A percentile compares a stretch with the other conserved stretches of the same genome.
These are phyloP conservation scores for Saccharum spontaneum DNA, from an alignment of 176 grass and related monocot species.

Conservation along the genomic window DNA sequence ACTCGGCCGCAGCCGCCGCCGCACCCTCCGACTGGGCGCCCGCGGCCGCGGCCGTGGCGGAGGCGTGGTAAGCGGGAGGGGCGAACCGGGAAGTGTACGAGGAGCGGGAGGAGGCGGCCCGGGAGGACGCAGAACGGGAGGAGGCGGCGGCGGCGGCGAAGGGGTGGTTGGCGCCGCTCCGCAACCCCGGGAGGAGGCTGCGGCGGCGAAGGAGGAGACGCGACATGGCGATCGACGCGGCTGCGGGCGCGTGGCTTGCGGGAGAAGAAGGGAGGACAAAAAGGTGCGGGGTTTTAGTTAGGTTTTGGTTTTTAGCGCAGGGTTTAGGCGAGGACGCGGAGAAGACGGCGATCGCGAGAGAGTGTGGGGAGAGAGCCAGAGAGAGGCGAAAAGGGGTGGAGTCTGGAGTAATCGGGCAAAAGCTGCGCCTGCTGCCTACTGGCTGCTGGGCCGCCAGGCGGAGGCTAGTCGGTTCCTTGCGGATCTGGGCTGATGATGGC, in stretches of 20 bases:
- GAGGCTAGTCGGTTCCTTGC: not conserved
- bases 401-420: not conserved
- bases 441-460: not conserved
- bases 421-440: not conserved
- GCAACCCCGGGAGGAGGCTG: not conserved
- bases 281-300: constrained; percentile 2
- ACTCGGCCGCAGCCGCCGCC: not conserved
- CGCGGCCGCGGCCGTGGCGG: not conserved
- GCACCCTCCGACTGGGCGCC: not conserved
- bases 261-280: not conserved
- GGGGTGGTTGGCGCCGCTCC: not conserved
- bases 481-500: not conserved
- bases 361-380: too few relatives aligned
- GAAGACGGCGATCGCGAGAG: not conserved
- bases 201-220: constrained; percentile 33
- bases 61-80: constrained; percentile 19
- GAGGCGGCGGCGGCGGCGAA: not conserved
- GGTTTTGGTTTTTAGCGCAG: constrained; percentile 41
- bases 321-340: constrained; percentile 28
- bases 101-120: not conserved
- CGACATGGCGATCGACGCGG: constrained; percentile 45
- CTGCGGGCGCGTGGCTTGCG: constrained; percentile 15
- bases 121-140: not conserved
- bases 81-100: not conserved
- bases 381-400: not conserved